phyloP scores from a whole-genome alignment of 2,329 filamentous ascomycete genomes.

The Diaporthe australafricana region DNA sequence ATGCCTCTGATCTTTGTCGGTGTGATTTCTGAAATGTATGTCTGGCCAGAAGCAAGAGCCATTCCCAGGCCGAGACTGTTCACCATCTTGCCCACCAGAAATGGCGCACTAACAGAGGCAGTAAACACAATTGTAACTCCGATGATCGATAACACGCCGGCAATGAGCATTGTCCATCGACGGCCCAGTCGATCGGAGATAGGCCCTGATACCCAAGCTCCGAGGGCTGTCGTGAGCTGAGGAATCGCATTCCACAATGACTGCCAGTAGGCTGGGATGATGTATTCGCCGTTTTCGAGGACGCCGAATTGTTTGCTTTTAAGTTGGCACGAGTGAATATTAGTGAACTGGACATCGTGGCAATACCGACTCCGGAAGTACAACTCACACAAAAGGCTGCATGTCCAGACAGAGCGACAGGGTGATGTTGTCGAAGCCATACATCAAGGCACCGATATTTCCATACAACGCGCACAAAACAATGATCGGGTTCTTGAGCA shows the following conservation, averaged over 20 bases:
- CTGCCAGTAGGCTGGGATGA: slow-evolving; percentile 26
- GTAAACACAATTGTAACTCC: slow-evolving; percentile 22
- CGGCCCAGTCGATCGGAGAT: slow-evolving; percentile 24
- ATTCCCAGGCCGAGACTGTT: slow-evolving; percentile 9
- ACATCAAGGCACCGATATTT: slow-evolving; percentile 28
- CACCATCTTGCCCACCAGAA: slow-evolving; percentile 15
- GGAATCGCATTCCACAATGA: slow-evolving; percentile 30
- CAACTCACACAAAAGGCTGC: slow-evolving; percentile 20
- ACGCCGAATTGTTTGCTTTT: slow-evolving; percentile 16
- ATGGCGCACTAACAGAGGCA: not conserved
- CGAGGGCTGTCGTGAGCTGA: slow-evolving; percentile 24
- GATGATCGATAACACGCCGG: slow-evolving; percentile 7
- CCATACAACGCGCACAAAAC: slow-evolving; percentile 20
- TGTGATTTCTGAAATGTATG: slow-evolving; percentile 28
- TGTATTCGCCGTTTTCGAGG: slow-evolving; percentile 16
- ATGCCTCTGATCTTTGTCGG: slow-evolving; percentile 28
- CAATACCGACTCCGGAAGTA: too few relatives aligned
- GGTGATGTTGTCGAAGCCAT: slow-evolving; percentile 31
- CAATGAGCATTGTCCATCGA: slow-evolving; percentile 15
- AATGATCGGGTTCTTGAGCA: not conserved
- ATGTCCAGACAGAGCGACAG: slow-evolving; percentile 28
- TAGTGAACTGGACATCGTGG: too few relatives aligned
- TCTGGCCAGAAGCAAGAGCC: slow-evolving; percentile 23
- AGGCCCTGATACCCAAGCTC: slow-evolving; percentile 20
- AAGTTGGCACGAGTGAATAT: not conserved